Base-by-base conservation (phyloP, 1,284 basidiomycete species). In the Cutaneotrichosporon sp. region DNA sequence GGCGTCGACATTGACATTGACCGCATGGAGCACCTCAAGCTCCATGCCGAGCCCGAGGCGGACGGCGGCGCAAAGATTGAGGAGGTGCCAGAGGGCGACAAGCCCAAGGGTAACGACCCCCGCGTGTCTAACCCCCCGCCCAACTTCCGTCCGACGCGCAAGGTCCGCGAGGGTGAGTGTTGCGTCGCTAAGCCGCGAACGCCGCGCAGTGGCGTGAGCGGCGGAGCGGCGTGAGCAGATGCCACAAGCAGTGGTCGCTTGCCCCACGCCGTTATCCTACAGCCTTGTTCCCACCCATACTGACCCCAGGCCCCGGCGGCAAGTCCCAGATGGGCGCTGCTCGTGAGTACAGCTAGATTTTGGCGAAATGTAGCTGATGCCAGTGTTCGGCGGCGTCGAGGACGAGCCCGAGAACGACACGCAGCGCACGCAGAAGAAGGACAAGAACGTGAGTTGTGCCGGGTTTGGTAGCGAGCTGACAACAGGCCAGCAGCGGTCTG, bases 91-190 rank as follows among this genome's bases (percentile, higher is more conserved):
- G 55, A 56, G 23, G 42, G 43, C 39, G 13, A 21, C 30, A 35
- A 39, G 15, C 8, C 20, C 5, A 34, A 35, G 38, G 30, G 9
- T 21, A 37, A n/a, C 22, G 46, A 49, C n/a, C 41, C 30, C 15
- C 59, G 60, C 41, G 56, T 60, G 39, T 59, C 61, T 20, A 72
- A 72, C 54, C 68, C 70, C 23, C 67, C 69, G 35, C 58, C 65
- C 30, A 64, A 62, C 15, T 75, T 72, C 63, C 61, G 67, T 22
- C 72, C 74, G 2, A 64, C 69, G 4, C 58, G 74, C 44, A 74
- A 74, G 54, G 74, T 75, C 47, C 63, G 69, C 51, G 67, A 75
- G 55, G 70, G 73, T 73, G 51, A 62, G 70, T 59, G 1, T 10
- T n/a, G n/a, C n/a, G n/a, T n/a, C n/a, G n/a, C n/a, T n/a, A n/a